Conservation (phyloP, 805 yeast species). For the Tetrapisispora namnaoensis region DNA sequence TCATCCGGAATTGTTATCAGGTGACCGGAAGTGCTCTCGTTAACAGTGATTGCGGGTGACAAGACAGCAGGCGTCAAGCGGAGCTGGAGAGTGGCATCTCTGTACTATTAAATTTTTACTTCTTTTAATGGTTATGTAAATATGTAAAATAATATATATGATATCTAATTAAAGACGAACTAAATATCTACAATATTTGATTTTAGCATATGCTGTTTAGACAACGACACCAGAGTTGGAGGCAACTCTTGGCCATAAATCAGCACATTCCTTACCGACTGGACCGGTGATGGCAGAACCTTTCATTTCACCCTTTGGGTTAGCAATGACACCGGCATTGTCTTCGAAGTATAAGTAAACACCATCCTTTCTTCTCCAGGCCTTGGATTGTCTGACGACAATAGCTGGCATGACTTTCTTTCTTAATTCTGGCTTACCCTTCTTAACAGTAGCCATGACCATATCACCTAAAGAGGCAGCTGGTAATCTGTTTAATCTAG, state of each 20-base stretch:
- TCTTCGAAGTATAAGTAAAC: conserved; percentile 98
- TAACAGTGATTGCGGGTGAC: too few relatives aligned
- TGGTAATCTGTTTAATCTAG: conserved; percentile 99
- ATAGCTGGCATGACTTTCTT: conserved; percentile 99
- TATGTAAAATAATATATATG: conserved; percentile 2
- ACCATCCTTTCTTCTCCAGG: conserved; percentile 99
- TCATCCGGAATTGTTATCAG: too few relatives aligned
- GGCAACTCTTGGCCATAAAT: conserved; percentile 99
- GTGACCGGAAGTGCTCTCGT: too few relatives aligned
- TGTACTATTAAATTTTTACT: conserved; percentile 1
- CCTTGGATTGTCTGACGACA: conserved; percentile 97
- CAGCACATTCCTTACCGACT: conserved; percentile 99
- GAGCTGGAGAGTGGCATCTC: too few relatives aligned
- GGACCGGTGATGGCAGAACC: conserved; percentile 99
- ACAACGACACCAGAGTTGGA: conserved; percentile 99
- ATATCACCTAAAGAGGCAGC: conserved; percentile 99
- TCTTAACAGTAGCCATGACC: conserved; percentile 99
- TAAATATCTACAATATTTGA: conserved; percentile 1
- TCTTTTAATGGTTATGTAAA: conserved; percentile 3
- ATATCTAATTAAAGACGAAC: neutral
- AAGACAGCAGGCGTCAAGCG: too few relatives aligned
- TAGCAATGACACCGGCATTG: conserved; percentile 99
- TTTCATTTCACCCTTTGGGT: conserved; percentile 99
- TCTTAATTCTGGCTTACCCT: conserved; percentile 99
- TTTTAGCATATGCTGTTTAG: conserved; percentile 34